Percentiles rank a stretch among this genome's conserved stretches.
phyloP scores from a whole-genome alignment of 257 asterid genomes.

The Capsicum rhomboideum region DNA sequence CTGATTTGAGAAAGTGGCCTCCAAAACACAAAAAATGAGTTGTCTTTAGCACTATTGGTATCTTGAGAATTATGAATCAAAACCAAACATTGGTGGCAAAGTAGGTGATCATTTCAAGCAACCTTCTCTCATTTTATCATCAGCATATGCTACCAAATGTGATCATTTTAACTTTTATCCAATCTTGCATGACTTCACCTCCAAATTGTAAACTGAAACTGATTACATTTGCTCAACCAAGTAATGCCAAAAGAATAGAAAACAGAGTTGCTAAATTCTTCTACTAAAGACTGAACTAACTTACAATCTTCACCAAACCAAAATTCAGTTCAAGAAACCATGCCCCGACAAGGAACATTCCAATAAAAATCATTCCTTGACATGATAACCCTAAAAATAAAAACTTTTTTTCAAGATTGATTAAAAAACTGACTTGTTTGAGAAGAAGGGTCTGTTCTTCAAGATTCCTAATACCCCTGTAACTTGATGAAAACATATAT shows the following conservation, averaged over 20 bases:
- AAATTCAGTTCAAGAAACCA: no score
- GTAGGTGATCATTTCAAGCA: neutral
- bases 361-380: neutral
- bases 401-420: neutral
- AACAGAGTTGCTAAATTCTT: no score
- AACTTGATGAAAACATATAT: slow-evolving; percentile 40
- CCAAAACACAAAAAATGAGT: neutral
- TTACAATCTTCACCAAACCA: no score
- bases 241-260: no score
- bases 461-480: slow-evolving; percentile 34
- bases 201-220: no score
- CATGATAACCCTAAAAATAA: no score
- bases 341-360: no score
- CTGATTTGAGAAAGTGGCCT: no score
- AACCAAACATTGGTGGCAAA: neutral
- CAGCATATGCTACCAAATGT: neutral
- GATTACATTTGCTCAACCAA: no score
- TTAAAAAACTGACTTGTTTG: slow-evolving; percentile 33
- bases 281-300: no score
- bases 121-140: neutral
- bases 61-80: neutral
- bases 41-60: neutral
- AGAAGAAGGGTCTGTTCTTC: slow-evolving; percentile 43
- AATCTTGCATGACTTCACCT: no score
- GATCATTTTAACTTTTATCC: neutral